phyloP scores from a whole-genome alignment of 495 filamentous ascomycete species.

The Penicillium steckii region DNA sequence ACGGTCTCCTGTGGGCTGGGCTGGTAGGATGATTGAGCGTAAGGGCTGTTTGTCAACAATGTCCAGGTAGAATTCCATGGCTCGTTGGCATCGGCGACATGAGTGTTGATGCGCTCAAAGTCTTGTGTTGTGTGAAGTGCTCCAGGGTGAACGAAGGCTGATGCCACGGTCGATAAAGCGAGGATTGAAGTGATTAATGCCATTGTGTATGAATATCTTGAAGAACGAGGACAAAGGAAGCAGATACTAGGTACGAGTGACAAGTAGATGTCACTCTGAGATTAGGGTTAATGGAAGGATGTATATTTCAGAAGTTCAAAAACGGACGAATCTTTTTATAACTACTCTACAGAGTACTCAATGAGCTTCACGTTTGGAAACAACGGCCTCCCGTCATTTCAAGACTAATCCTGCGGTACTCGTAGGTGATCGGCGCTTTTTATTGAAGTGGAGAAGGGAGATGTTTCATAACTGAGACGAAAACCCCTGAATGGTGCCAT shows the following conservation, averaged over 20 bases:
- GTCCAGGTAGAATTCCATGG: constrained; percentile 39
- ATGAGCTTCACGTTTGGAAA: neutral
- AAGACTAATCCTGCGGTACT: neutral
- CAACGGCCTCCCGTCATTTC: neutral
- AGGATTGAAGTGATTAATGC: neutral
- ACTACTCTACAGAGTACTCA: too few relatives aligned
- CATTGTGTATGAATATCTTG: neutral
- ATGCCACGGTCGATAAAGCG: neutral
- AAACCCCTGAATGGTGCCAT: neutral
- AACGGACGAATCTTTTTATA: too few relatives aligned
- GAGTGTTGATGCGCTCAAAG: constrained; percentile 30
- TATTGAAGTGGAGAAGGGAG: neutral
- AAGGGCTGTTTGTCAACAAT: constrained; percentile 24
- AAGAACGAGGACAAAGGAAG: neutral
- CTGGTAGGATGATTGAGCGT: constrained; percentile 24
- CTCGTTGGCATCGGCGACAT: constrained; percentile 23
- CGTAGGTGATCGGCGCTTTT: neutral
- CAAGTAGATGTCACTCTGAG: neutral
- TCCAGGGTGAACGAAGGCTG: constrained; percentile 32
- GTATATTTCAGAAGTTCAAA: too few relatives aligned
- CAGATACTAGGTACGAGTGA: neutral
- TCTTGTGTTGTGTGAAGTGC: constrained; percentile 38
- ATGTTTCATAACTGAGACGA: neutral
- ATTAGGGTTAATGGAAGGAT: too few relatives aligned
- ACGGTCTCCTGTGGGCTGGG: constrained; percentile 22